Conservation (phyloP, 257 asterid species). For the Primulina tabacum region DNA sequence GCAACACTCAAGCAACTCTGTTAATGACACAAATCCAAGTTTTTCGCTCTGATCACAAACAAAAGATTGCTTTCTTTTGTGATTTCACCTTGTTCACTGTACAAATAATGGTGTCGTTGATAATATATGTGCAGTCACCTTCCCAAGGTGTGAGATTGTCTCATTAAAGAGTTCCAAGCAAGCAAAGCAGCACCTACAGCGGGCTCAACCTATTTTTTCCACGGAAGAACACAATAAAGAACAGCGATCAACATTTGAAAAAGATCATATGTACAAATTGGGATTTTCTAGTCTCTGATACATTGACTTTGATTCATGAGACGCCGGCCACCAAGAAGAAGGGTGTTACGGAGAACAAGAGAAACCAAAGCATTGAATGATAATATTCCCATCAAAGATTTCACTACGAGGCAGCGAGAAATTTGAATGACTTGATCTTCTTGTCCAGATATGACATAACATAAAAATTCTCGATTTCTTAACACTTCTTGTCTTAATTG, state of each 20-base stretch:
- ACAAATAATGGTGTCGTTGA: conserved; percentile 11
- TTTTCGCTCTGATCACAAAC: no score
- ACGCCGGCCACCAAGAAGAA: neutral
- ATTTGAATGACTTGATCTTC: neutral
- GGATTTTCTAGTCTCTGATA: neutral
- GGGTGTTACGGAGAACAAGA: neutral
- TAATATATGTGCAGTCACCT: conserved; percentile 23
- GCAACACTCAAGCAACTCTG: neutral
- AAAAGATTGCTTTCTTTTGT: conserved; percentile 16
- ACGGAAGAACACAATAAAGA: neutral
- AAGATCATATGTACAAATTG: neutral
- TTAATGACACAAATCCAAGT: neutral
- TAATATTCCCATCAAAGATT: neutral
- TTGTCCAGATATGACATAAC: neutral
- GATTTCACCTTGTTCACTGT: conserved; percentile 20
- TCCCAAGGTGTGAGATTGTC: conserved; percentile 36
- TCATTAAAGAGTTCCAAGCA: conserved; percentile 66
- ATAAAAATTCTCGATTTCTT: neutral
- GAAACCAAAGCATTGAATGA: neutral
- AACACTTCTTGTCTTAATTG: neutral
- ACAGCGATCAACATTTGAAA: neutral
- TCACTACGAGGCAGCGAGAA: neutral
- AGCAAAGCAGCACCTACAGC: conserved; percentile 87
- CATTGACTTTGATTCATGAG: neutral
- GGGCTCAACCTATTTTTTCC: conserved; percentile 59